These are phyloP conservation scores for Chaetomium cochliodes DNA, from an alignment of 495 filamentous ascomycete species.

Conservation along the genomic window DNA sequence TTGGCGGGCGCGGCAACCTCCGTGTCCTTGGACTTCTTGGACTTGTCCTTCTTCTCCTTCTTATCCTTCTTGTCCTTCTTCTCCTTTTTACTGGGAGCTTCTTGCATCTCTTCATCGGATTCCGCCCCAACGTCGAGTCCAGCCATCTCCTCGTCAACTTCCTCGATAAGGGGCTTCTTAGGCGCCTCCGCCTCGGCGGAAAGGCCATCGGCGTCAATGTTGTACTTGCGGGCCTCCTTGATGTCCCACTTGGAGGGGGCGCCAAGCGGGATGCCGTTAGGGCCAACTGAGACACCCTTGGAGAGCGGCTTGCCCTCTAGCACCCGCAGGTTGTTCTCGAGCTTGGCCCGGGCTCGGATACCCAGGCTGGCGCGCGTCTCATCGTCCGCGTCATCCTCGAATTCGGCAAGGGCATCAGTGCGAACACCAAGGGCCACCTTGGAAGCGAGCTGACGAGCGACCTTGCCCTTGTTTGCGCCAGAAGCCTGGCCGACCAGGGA, in stretches of 20 bases:
- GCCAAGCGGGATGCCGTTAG: slow-evolving; percentile 58
- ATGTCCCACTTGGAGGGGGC: slow-evolving; percentile 79
- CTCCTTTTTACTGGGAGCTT: slow-evolving; percentile 38
- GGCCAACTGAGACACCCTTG: slow-evolving; percentile 71
- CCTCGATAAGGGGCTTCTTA: slow-evolving; percentile 55
- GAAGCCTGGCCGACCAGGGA: slow-evolving; percentile 95
- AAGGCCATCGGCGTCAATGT: slow-evolving; percentile 87
- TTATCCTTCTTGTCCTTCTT: slow-evolving; percentile 34
- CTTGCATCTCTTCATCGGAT: slow-evolving; percentile 33
- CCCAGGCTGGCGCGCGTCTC: slow-evolving; percentile 81
- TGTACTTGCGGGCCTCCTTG: slow-evolving; percentile 95
- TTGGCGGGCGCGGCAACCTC: slow-evolving; percentile 37
- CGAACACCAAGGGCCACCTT: slow-evolving; percentile 91
- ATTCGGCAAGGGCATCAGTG: slow-evolving; percentile 85
- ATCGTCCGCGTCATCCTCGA: slow-evolving; percentile 71
- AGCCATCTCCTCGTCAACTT: slow-evolving; percentile 56
- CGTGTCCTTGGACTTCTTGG: slow-evolving; percentile 33
- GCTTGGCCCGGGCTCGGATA: slow-evolving; percentile 66
- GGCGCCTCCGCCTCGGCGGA: slow-evolving; percentile 69
- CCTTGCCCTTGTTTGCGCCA: slow-evolving; percentile 98
- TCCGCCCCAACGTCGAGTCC: slow-evolving; percentile 45
- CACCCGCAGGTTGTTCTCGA: slow-evolving; percentile 79
- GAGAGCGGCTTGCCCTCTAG: slow-evolving; percentile 91
- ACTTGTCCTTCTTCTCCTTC: slow-evolving; percentile 19
- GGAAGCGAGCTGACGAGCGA: slow-evolving; percentile 90